These are phyloP conservation scores for Rosa multiflora DNA, from an alignment of 306 rosid species.

Conservation along the genomic window DNA sequence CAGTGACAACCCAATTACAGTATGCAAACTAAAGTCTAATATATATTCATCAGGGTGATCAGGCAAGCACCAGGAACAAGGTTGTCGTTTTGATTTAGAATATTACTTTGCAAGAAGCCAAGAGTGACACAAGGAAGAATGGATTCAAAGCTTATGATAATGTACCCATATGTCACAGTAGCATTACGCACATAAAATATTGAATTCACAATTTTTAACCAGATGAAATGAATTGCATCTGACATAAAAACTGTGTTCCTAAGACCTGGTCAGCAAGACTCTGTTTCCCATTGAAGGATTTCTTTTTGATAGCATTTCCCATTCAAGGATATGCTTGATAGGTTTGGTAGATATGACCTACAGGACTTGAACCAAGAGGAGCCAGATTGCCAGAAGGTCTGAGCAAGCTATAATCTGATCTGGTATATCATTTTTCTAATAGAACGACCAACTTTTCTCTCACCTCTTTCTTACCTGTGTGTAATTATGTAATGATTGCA, in stretches of 20 bases:
- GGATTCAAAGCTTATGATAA: background rate
- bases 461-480: background rate
- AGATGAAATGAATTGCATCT: background rate
- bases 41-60: background rate
- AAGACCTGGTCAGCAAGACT: background rate
- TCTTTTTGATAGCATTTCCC: too few species aligned
- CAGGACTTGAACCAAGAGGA: slow-evolving; percentile 10
- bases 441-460: background rate
- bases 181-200: background rate
- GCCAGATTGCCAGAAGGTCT: background rate
- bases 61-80: slow-evolving; percentile 8
- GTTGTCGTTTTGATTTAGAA: background rate
- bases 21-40: background rate
- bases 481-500: background rate
- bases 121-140: slow-evolving; percentile 6
- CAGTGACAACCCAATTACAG: background rate
- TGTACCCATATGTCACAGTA: background rate
- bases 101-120: background rate
- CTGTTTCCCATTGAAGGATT: background rate
- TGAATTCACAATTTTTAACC: background rate
- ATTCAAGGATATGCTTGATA: background rate
- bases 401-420: background rate
- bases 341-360: background rate
- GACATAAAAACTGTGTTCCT: background rate
- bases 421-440: background rate